Evolutionary conservation across 805 yeast genomes (phyloP).

Genomic region (Sungouiozyma ichnusensis): DNA sequence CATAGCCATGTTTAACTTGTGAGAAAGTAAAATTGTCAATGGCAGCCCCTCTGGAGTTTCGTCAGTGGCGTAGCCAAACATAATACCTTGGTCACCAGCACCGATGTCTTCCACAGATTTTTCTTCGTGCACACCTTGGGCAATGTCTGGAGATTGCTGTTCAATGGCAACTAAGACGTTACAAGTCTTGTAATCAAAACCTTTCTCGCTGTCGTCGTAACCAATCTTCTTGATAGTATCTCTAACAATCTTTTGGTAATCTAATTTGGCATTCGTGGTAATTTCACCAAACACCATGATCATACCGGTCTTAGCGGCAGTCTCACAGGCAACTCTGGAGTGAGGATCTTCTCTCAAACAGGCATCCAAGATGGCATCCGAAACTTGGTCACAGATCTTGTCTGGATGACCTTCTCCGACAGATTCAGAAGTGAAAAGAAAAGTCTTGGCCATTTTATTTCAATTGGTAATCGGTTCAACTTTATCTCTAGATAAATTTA

Average conservation of each 20-base stretch:
- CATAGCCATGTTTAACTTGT: conserved; percentile 91
- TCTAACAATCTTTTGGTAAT: conserved; percentile 95
- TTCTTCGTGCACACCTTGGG: conserved; percentile 98
- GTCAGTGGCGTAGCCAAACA: conserved; percentile 99
- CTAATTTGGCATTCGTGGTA: conserved; percentile 91
- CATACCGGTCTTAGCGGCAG: conserved; percentile 99
- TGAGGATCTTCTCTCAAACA: conserved; percentile 91
- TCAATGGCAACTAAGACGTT: conserved; percentile 97
- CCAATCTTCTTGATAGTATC: conserved; percentile 98
- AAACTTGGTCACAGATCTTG: conserved; percentile 96
- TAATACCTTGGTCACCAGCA: conserved; percentile 99
- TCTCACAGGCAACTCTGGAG: conserved; percentile 98
- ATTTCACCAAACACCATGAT: conserved; percentile 99
- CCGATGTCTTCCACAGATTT: conserved; percentile 93
- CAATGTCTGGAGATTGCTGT: conserved; percentile 98
- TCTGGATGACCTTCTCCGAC: conserved; percentile 95
- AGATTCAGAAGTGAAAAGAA: conserved; percentile 74
- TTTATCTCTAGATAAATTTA: too few species aligned
- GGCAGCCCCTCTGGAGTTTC: conserved; percentile 98
- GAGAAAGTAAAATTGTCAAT: conserved; percentile 86
- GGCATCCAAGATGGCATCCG: conserved; percentile 96
- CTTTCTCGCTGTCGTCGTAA: conserved; percentile 90
- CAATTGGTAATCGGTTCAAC: neutral
- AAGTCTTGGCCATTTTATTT: conserved; percentile 28
- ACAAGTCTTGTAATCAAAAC: conserved; percentile 98